Evolutionary conservation across 2,329 filamentous ascomycete genomes (phyloP), one percentile per base, ranked within the genome.

Genomic region (Exophiala mesophila): DNA sequence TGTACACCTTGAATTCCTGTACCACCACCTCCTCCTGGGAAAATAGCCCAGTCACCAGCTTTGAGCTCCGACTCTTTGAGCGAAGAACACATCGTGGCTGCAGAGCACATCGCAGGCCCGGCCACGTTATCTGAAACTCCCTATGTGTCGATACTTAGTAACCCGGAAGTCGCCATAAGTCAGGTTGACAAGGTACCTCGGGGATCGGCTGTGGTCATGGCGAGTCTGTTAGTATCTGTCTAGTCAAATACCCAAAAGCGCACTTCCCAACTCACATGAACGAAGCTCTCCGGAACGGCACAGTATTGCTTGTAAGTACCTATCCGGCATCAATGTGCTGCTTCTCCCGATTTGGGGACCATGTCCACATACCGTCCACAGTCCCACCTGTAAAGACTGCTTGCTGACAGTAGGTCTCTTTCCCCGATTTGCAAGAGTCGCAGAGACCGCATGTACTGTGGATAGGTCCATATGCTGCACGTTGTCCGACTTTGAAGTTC

Each of bases 301-400:
- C 36, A 38, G 29, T 38, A 38, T 55, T 81, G 73, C 58, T 77
- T 72, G 47, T 69, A 68, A 0, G 66, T 66, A 12, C 67, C 67
- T 34, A 66, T 61, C 7, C n/a, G 29, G 34, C 10, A 19, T 36
- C 13, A 36, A 21, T n/a, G n/a, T 28, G n/a, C n/a, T 28, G n/a
- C n/a, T 28, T 28, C 24, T 28, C n/a, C n/a, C 24, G n/a, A 28
- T 28, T 28, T 28, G 24, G 8, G 24, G 24, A 28, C 24, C 8
- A 9, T 17, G 30, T 26, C 18, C n/a, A 15, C 4, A 16, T 47
- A 52, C 50, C 53, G 36, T 38, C 36, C 8, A 29, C 16, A 6
- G 36, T 28, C 17, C 36, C 19, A 7, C 47, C 43, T 18, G 43
- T 46, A 30, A 34, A 37, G 21, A 47, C 15, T 19, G 44, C 24